Evolutionary conservation across 2,329 filamentous ascomycete species (phyloP), one percentile per base, ranked within the genome.

Genomic region (Calonectria hawksworthii): DNA sequence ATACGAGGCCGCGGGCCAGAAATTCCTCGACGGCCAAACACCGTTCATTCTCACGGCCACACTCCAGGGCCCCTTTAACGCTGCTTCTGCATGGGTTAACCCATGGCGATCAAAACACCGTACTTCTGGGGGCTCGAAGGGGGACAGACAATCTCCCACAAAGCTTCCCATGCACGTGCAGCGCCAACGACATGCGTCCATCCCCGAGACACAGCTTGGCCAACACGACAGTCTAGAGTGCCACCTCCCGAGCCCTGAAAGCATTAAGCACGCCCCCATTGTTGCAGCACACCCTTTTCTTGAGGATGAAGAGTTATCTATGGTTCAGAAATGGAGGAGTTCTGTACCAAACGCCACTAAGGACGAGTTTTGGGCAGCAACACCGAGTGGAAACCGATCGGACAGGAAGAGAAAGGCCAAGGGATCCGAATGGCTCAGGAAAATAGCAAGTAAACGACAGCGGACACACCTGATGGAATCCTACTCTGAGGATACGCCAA

Each of bases 51-150:
- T 92, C 4, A 93, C 93, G 16, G 90, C 93, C 9, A 83, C 85
- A 8, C 85, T 95, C 4, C 88, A 85, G 74, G 93, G 93, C 0
- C 93, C 93, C 0, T 93, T 94, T 76, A 87, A 89, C 28, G 51
- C 70, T 38, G 76, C 63, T 9, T 80, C 81, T 8, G 78, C 81
- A 50, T 85, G 83, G 83, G 65, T 77, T 6, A 85, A 85, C 61
- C 84, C 84, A 7, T 85, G 84, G 84, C 77, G 76, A 52, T 82
- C 82, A 56, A 83, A 82, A 38, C 68, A 78, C 28, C 78, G 80
- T 41, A 83, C 81, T 11, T 50, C 74, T 34, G 61, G 56, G 34
- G 36, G 64, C 1, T 51, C 59, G 16, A 74, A 50, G 70, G 75
- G 65, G 18, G 65, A 54, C 13, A 75, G 75, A 26, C 76, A 59